Evolutionary conservation across 495 filamentous ascomycete genomes (phyloP), one percentile per base, ranked within the genome.

Genomic region (Penicillium turbatum): DNA sequence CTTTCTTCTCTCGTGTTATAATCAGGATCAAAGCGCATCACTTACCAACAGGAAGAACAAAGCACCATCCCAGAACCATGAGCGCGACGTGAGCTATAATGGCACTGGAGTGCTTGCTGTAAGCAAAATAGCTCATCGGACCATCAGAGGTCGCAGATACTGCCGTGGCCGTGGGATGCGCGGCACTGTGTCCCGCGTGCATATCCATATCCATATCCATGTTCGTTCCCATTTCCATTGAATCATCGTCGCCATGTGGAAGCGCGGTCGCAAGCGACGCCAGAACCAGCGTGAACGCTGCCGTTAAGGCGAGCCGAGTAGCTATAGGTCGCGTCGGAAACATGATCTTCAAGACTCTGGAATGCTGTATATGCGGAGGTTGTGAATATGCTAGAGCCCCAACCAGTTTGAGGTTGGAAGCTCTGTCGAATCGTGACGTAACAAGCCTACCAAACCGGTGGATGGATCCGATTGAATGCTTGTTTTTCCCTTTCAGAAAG

Each of bases 1-100:
- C 24, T 30, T 32, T 21, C 21, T 19, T 46, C 42, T 42, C 48
- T 17, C 24, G 21, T 24, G 27, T 11, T 38, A 27, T 11, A 10
- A 46, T 16, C 13, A 26, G 21, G 21, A 4, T 24, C 30, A 34
- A 24, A 46, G n/a, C n/a, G 31, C 6, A 8, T 29, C 31, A 68
- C 85, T 69, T 76, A 95, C 91, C 84, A 61, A 86, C 71, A 29
- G 93, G 92, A 45, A 98, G 78, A 46, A 96, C 62, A 43, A 96
- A 82, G 42, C 90, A 79, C 93, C 93, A 98, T 12, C 78, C 83
- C 15, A 89, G 31, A 13, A 85, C 73, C 88, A 96, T 95, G 36
- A 95, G 72, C 3, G 69, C 74, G 39, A 96, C 90, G 65, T 98
- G 93, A 29, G 79, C 83, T 41, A 87, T 74, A 62, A 98, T 87